A percentile compares a stretch with the other conserved stretches of the same genome.
phyloP scores from a whole-genome alignment of 2,329 filamentous ascomycete genomes.

The Diplodia scrobiculata region DNA sequence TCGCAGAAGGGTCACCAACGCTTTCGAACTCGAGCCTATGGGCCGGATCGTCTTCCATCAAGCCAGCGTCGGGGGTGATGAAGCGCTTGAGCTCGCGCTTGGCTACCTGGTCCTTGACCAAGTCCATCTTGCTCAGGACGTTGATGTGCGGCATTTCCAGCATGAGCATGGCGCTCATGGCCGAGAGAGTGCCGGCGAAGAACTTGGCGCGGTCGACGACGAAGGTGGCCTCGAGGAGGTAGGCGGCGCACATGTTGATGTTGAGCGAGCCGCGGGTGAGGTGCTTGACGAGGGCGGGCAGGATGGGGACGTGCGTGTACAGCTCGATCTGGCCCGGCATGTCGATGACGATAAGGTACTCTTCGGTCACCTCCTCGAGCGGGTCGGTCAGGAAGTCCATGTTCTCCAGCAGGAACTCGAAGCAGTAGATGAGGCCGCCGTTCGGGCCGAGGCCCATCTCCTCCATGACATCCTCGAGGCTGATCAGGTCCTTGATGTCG shows the following conservation, averaged over 20 bases:
- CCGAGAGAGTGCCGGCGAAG: constrained; percentile 91
- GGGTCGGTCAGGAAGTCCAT: constrained; percentile 87
- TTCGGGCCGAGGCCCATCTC: constrained; percentile 89
- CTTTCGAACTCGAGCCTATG: constrained; percentile 35
- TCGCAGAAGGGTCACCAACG: constrained; percentile 61
- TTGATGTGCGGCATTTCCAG: constrained; percentile 96
- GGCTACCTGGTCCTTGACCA: constrained; percentile 84
- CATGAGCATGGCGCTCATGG: constrained; percentile 99
- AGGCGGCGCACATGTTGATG: constrained; percentile 88
- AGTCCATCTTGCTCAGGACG: constrained; percentile 95
- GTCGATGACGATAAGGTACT: constrained; percentile 96
- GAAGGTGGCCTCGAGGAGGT: constrained; percentile 93
- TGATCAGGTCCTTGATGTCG: constrained; percentile 94
- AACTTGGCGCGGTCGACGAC: constrained; percentile 95
- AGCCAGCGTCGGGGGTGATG: constrained; percentile 77
- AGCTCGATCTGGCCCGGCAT: constrained; percentile 99
- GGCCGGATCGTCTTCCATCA: constrained; percentile 77
- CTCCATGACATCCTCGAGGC: constrained; percentile 94
- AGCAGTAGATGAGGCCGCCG: constrained; percentile 92
- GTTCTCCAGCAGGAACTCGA: constrained; percentile 93
- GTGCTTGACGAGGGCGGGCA: constrained; percentile 80
- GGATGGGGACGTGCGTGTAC: constrained; percentile 92
- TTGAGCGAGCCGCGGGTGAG: constrained; percentile 81
- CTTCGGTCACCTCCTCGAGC: constrained; percentile 82
- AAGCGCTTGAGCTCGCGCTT: constrained; percentile 89